Evolutionary conservation across 345 rosid genomes (phyloP), one percentile per base, ranked within the genome.

Genomic region (Citrus trifoliata): DNA sequence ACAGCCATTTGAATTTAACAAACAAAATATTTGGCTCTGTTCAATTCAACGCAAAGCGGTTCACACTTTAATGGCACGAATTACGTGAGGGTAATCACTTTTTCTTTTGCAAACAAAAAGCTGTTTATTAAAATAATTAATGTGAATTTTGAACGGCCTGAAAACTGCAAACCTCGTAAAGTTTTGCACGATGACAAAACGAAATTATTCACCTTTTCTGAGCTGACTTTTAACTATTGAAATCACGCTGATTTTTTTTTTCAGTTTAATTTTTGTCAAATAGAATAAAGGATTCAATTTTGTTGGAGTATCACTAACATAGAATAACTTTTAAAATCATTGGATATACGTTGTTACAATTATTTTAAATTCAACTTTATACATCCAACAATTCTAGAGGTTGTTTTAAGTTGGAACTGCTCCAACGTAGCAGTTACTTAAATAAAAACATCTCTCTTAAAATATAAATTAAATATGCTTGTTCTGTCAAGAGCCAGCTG

Each of bases 321-420:
- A 33, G 35, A 0, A 33, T 0, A 33, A 0, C 6, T 33, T 4
- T 4, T 4, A 33, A 4, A 33, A 33, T 4, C 0, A 0, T 33
- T 33, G 6, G 0, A 33, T 33, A 0, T 1, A 33, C 0, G 0
- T 33, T 33, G 4, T 33, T 33, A 33, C 0, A 33, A 33, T 33
- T 33, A 0, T 33, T 33, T 33, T 33, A 33, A 4, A 33, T 33
- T 33, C 0, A 33, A 33, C 1, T 33, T 33, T 4, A 33, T 33
- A 33, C 35, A 33, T 33, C 0, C 4, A 33, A 4, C 5, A 0
- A 0, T 33, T 33, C 0, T 4, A 4, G 35, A 33, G 6, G 35
- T 0, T 33, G 37, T 0, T 33, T 0, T 33, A 33, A 33, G 6
- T 33, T 33, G 1, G 6, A 33, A 5, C 7, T 33, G 7, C 0